Percentiles rank a stretch among this genome's conserved stretches.
Conservation (phyloP, 2,329 filamentous ascomycete species). For the Alternaria metachromatica region DNA sequence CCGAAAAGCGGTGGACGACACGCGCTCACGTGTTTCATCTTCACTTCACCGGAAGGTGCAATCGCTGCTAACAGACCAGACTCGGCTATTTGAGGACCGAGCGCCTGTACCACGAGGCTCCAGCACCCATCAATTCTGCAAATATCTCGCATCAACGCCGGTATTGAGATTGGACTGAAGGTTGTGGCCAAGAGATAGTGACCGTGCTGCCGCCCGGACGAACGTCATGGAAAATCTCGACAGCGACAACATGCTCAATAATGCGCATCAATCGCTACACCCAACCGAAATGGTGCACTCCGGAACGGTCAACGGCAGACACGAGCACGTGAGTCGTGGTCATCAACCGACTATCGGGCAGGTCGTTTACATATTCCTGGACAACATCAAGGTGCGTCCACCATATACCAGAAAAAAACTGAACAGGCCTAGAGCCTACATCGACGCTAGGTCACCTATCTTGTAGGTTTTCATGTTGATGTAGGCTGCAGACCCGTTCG, state of each 20-base stretch:
- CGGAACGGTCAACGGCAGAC: not conserved
- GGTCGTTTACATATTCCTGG: conserved; percentile 24
- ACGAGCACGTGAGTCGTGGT: not conserved
- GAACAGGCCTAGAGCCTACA: no score
- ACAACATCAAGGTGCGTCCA: conserved; percentile 27
- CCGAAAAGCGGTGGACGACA: not conserved
- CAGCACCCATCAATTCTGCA: not conserved
- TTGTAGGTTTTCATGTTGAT: no score
- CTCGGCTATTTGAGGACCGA: conserved; percentile 1
- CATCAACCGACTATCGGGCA: conserved; percentile 2
- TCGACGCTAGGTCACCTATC: no score
- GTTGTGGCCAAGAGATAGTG: not conserved
- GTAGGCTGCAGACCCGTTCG: no score
- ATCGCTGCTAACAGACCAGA: not conserved
- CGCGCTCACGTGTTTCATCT: conserved; percentile 10
- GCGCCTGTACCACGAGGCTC: not conserved
- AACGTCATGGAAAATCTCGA: not conserved
- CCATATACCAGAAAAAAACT: no score
- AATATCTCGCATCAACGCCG: not conserved
- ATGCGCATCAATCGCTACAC: not conserved
- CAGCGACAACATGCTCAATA: not conserved
- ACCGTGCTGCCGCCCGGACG: not conserved
- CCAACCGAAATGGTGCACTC: not conserved
- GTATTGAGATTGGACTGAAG: not conserved
- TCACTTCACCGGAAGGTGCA: conserved; percentile 12